phyloP scores from a whole-genome alignment of 2,329 filamentous ascomycete species.

The Grosmannia clavigera region DNA sequence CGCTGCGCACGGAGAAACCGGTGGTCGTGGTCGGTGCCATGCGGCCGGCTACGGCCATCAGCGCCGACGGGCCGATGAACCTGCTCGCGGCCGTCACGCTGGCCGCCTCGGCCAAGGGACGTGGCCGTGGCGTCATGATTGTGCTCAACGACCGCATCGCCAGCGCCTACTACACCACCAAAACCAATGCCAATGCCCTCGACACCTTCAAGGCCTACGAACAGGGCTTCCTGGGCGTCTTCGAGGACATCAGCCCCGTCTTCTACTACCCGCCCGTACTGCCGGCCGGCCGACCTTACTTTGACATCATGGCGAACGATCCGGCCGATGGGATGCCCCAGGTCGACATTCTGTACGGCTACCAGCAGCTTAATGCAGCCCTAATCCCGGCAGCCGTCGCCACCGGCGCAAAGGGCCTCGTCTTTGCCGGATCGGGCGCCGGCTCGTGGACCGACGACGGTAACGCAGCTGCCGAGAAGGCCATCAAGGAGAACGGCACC shows the following conservation, averaged over 20 bases:
- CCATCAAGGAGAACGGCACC: slow-evolving; percentile 31
- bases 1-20: slow-evolving; percentile 43
- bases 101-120: slow-evolving; percentile 32
- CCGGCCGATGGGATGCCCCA: slow-evolving; percentile 28
- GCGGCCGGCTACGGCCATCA: slow-evolving; percentile 49
- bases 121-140: slow-evolving; percentile 43
- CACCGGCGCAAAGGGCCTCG: slow-evolving; percentile 39
- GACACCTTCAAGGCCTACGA: slow-evolving; percentile 50
- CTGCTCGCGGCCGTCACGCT: slow-evolving; percentile 47
- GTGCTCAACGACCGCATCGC: slow-evolving; percentile 51
- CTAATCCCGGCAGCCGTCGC: slow-evolving; percentile 35
- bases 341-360: slow-evolving; percentile 43
- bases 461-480: slow-evolving; percentile 25
- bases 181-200: slow-evolving; percentile 49
- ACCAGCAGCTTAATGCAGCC: slow-evolving; percentile 37
- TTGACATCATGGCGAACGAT: slow-evolving; percentile 21
- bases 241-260: slow-evolving; percentile 44
- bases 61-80: slow-evolving; percentile 49
- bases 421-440: slow-evolving; percentile 42
- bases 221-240: slow-evolving; percentile 42
- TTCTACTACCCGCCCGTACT: slow-evolving; percentile 45
- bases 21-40: slow-evolving; percentile 50
- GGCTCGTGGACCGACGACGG: slow-evolving; percentile 33
- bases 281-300: slow-evolving; percentile 33
- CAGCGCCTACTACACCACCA: slow-evolving; percentile 44